Conservation (phyloP, 2,329 filamentous ascomycete species). For the Aspergillus texensis region DNA sequence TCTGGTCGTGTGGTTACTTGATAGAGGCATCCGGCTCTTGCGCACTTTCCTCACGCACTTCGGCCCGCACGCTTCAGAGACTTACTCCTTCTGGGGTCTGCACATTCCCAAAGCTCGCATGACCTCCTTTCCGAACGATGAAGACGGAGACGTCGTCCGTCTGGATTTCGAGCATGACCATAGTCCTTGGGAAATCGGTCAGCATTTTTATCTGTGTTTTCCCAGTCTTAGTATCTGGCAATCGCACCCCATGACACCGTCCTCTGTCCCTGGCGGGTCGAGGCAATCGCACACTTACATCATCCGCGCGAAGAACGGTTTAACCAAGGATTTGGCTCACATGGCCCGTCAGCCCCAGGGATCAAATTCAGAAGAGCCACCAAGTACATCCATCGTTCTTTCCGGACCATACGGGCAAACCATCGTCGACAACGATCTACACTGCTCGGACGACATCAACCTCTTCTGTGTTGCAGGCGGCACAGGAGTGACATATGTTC, state of each 20-base stretch:
- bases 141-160: constrained; percentile 65
- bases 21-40: constrained; percentile 61
- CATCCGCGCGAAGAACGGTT: constrained; percentile 55
- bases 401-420: constrained; percentile 65
- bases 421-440: constrained; percentile 46
- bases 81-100: constrained; percentile 53
- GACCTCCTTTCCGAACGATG: constrained; percentile 57
- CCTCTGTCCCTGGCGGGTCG: constrained; percentile 53
- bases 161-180: constrained; percentile 67
- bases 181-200: constrained; percentile 64
- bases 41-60: constrained; percentile 65
- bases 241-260: constrained; percentile 70
- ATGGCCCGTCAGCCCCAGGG: constrained; percentile 23
- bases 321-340: constrained; percentile 27
- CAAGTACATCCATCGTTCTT: constrained; percentile 50
- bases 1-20: constrained; percentile 66
- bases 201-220: constrained; percentile 74
- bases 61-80: constrained; percentile 44
- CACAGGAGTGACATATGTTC: constrained; percentile 61
- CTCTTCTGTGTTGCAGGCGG: constrained; percentile 60
- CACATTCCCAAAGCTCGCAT: constrained; percentile 55
- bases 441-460: constrained; percentile 41
- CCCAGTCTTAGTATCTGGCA: constrained; percentile 69
- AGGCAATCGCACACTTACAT: constrained; percentile 31
- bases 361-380: constrained; percentile 24